phyloP scores from a whole-genome alignment of 257 asterid genomes.

The Solanum etuberosum region DNA sequence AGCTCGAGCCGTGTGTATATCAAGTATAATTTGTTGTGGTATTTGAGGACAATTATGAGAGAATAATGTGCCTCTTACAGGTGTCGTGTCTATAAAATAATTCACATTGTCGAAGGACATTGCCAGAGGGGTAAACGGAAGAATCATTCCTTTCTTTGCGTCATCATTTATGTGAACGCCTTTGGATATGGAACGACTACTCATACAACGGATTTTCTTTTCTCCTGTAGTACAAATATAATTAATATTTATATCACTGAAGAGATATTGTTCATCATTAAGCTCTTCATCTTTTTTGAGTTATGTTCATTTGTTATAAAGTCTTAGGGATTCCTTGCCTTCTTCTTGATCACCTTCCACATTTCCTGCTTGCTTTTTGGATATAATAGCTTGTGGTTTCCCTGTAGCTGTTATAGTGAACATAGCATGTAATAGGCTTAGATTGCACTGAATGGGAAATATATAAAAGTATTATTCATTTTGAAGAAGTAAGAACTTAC shows the following conservation, averaged over 20 bases:
- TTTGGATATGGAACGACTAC: slow-evolving; percentile 14
- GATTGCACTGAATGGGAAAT: background rate
- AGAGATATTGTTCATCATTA: background rate
- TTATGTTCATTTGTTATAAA: slow-evolving; percentile 31
- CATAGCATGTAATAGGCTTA: background rate
- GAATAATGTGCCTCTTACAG: slow-evolving; percentile 21
- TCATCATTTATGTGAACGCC: slow-evolving; percentile 17
- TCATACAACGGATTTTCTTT: slow-evolving; percentile 38
- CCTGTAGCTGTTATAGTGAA: slow-evolving; percentile 39
- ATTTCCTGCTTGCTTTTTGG: slow-evolving; percentile 65
- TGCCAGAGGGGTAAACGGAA: slow-evolving; percentile 59
- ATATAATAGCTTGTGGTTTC: slow-evolving; percentile 74
- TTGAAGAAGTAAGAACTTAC: background rate
- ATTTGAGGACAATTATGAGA: background rate
- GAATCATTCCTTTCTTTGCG: slow-evolving; percentile 69
- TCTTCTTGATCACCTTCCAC: slow-evolving; percentile 39
- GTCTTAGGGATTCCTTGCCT: slow-evolving; percentile 31
- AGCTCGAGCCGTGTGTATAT: background rate
- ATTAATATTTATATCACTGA: background rate
- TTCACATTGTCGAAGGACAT: slow-evolving; percentile 61
- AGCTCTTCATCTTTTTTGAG: slow-evolving; percentile 22
- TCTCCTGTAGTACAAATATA: slow-evolving; percentile 30
- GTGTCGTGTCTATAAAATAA: slow-evolving; percentile 68
- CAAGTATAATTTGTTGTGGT: background rate
- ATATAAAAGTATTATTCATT: too few relatives aligned